Base-by-base conservation (phyloP, 768 basidiomycete species). In the Albatrellus ellisii region DNA sequence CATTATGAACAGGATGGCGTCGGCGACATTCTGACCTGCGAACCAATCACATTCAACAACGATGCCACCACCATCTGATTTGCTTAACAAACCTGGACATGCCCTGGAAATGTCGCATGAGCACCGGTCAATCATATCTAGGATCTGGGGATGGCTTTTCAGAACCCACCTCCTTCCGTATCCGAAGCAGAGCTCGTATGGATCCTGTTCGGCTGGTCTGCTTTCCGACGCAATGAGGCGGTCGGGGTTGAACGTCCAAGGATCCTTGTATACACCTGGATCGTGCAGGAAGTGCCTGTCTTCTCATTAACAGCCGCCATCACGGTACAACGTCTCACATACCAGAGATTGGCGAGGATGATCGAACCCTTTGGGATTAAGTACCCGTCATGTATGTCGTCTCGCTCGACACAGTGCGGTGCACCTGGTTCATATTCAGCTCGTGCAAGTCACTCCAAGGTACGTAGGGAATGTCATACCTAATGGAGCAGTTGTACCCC, bases 1-100 rank as follows among this genome's bases (percentile, higher is more conserved):
- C 1, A 52, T 22, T 24, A 59, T 28, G 45, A 52, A 65, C 14
- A 62, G 39, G 2, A 56, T 54, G 1, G 47, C 44, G 33, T 62
- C 56, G 7, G 63, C 61, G 17, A 65, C n/a, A n/a, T n/a, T n/a
- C n/a, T n/a, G n/a, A n/a, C n/a, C n/a, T n/a, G n/a, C n/a, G n/a
- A n/a, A n/a, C n/a, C n/a, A n/a, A n/a, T n/a, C n/a, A n/a, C n/a
- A n/a, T n/a, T n/a, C n/a, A n/a, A n/a, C n/a, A n/a, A n/a, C n/a
- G n/a, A n/a, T n/a, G n/a, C n/a, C n/a, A n/a, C n/a, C n/a, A n/a
- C n/a, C n/a, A n/a, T n/a, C n/a, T n/a, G n/a, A n/a, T n/a, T n/a
- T n/a, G n/a, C n/a, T n/a, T n/a, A n/a, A n/a, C n/a, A n/a, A n/a
- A n/a, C n/a, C n/a, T n/a, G n/a, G n/a, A n/a, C n/a, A n/a, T n/a